A percentile compares a stretch with the other conserved stretches of the same genome.
Evolutionary conservation across 495 filamentous ascomycete genomes (phyloP).

Genomic region (Annulohypoxylon bovei): DNA sequence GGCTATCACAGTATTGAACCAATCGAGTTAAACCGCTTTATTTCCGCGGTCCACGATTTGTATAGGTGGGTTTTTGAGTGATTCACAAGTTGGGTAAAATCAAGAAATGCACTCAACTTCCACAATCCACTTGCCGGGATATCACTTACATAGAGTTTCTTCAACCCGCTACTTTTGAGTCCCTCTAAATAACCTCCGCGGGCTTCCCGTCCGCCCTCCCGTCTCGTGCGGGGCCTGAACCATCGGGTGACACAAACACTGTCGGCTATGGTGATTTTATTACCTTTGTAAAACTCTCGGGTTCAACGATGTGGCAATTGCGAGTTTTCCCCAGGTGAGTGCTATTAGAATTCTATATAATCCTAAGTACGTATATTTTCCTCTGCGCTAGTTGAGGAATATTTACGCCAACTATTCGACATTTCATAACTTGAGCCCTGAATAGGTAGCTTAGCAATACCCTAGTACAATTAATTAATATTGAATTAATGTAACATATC

Average conservation of each 20-base stretch:
- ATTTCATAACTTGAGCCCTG: too few relatives aligned
- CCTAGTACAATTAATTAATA: too few relatives aligned
- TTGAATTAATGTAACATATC: too few relatives aligned
- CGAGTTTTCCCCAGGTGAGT: too few relatives aligned
- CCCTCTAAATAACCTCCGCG: neutral
- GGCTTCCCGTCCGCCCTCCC: conserved; percentile 1
- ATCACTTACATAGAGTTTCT: neutral
- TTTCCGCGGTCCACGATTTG: conserved; percentile 18
- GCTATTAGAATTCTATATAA: too few relatives aligned
- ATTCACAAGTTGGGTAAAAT: neutral
- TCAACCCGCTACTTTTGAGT: neutral
- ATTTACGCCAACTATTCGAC: too few relatives aligned
- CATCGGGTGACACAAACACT: conserved; percentile 9
- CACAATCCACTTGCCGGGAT: conserved; percentile 9
- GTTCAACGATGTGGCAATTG: too few relatives aligned
- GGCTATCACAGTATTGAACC: neutral
- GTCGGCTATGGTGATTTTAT: too few relatives aligned
- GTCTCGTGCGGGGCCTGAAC: conserved; percentile 22
- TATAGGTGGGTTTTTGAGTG: conserved; percentile 1
- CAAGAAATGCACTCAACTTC: neutral
- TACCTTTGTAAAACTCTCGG: too few relatives aligned
- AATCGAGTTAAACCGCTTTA: conserved; percentile 5
- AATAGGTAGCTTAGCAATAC: too few relatives aligned
- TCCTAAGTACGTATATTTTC: too few relatives aligned
- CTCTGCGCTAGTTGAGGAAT: too few relatives aligned